Conservation (phyloP, 129 eudicot genomes). For the Flaveria trinervia region DNA sequence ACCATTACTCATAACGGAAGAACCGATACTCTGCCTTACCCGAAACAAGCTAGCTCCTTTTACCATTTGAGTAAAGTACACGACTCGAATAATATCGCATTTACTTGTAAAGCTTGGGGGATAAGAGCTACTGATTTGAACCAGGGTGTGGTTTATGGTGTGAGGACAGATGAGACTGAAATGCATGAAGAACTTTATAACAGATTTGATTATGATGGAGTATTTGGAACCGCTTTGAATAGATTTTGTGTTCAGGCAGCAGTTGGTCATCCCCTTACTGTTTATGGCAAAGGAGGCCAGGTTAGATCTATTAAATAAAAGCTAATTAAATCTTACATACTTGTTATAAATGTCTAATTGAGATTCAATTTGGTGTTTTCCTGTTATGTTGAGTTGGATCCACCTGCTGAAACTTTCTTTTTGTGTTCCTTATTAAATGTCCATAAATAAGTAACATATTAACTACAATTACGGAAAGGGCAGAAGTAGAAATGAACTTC, state of each 20-base stretch:
- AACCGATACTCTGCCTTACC: constrained; percentile 94
- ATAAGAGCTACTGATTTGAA: constrained; percentile 93
- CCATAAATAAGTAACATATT: not conserved
- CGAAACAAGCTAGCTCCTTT: constrained; percentile 98
- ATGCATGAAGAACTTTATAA: constrained; percentile 91
- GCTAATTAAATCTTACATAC: constrained; percentile 18
- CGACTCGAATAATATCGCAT: constrained; percentile 92
- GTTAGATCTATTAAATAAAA: constrained; percentile 35
- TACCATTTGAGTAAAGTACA: constrained; percentile 98
- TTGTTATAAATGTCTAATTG: constrained; percentile 1
- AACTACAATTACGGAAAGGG: not conserved
- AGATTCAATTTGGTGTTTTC: constrained; percentile 5
- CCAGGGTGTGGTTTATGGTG: constrained; percentile 99
- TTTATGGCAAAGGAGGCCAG: constrained; percentile 99
- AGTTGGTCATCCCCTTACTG: constrained; percentile 97
- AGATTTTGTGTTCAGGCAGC: constrained; percentile 99
- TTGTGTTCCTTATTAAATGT: not conserved
- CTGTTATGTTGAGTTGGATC: not conserved
- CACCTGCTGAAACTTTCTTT: not conserved
- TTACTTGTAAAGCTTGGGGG: constrained; percentile 99
- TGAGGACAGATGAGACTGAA: constrained; percentile 87
- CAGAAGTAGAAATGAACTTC: not conserved
- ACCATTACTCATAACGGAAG: constrained; percentile 96
- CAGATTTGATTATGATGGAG: constrained; percentile 88
- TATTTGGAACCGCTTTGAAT: constrained; percentile 95